Percentiles rank a stretch among this genome's conserved stretches.
phyloP scores from a whole-genome alignment of 306 rosid species.

The Carpinus fangiana region DNA sequence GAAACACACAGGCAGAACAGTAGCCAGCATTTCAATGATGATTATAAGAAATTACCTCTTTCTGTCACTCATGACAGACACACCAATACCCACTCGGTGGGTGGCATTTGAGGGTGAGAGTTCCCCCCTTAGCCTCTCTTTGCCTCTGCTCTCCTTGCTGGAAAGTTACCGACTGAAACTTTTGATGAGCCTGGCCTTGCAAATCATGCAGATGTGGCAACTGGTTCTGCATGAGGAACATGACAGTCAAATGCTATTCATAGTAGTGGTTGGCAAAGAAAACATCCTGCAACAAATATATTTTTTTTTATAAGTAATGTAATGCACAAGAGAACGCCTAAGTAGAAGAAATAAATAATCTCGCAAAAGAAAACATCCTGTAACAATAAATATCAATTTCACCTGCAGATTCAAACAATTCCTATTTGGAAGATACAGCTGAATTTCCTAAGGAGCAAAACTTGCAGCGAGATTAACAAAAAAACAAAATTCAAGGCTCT shows the following conservation, averaged over 20 bases:
- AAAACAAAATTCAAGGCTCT: background rate
- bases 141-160: background rate
- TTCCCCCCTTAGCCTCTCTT: conserved; percentile 6
- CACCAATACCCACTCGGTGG: conserved; percentile 73
- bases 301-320: no score
- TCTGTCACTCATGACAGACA: conserved; percentile 62
- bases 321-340: no score
- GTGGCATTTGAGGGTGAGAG: conserved; percentile 69
- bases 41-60: conserved; percentile 43
- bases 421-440: background rate
- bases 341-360: no score
- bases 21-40: background rate
- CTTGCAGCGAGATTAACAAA: background rate
- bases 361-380: background rate
- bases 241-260: background rate
- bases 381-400: conserved; percentile 1
- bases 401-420: no score
- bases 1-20: background rate
- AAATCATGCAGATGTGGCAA: conserved; percentile 44
- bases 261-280: background rate
- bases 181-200: conserved; percentile 48
- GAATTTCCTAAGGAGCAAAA: background rate
- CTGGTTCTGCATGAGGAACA: conserved; percentile 34
- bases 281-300: conserved; percentile 2
- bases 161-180: conserved; percentile 41